phyloP scores from a whole-genome alignment of 75 land plant species.

The Chamaecyparis obtusa region DNA sequence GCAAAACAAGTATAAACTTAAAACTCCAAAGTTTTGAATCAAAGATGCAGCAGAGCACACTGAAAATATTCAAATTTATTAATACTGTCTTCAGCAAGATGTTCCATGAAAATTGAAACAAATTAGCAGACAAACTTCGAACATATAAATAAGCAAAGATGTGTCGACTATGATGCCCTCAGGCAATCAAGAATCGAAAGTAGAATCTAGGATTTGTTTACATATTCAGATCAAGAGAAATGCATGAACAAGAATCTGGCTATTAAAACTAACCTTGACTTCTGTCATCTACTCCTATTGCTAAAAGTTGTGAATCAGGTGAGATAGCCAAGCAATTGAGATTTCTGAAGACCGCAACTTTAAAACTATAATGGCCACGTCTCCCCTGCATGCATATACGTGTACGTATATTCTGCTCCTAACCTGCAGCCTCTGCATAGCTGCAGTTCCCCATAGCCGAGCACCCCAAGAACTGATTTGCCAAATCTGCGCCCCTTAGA shows the following conservation, averaged over 20 bases:
- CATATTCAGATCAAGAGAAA: not conserved
- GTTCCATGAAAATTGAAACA: not conserved
- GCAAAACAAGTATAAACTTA: not conserved
- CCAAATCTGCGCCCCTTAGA: no score
- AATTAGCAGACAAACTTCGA: not conserved
- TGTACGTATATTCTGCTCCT: no score
- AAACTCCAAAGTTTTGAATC: not conserved
- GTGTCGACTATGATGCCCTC: not conserved
- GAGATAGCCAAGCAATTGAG: conserved; percentile 90
- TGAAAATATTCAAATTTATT: not conserved
- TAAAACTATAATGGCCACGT: no score
- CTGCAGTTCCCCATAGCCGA: no score
- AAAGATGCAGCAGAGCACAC: not conserved
- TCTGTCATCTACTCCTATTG: conserved; percentile 98
- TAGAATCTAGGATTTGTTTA: not conserved
- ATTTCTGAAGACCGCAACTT: no score
- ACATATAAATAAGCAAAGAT: not conserved
- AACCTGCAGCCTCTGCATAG: no score
- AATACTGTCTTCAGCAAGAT: not conserved
- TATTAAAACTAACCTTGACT: conserved; percentile 60
- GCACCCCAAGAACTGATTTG: no score
- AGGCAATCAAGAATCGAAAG: not conserved
- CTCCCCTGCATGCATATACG: no score
- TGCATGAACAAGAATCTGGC: not conserved
- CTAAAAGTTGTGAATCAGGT: conserved; percentile 89